Evolutionary conservation across 2,329 filamentous ascomycete species (phyloP).

Genomic region (Penicillium freii): DNA sequence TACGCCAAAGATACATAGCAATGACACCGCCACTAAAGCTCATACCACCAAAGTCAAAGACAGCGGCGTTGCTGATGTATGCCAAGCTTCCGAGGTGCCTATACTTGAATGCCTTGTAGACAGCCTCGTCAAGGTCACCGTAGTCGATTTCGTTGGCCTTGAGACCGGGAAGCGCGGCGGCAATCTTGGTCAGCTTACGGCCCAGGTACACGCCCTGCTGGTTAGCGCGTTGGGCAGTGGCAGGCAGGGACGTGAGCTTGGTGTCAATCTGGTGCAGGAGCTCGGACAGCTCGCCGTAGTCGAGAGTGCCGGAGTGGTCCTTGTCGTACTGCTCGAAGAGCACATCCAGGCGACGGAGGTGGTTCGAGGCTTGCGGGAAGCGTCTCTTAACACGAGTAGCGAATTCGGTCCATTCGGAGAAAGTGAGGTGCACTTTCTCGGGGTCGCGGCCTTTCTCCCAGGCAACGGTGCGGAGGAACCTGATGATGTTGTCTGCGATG

Average conservation of each 20-base stretch:
- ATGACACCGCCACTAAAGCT: slow-evolving; percentile 78
- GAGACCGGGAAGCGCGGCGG: slow-evolving; percentile 72
- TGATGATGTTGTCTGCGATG: slow-evolving; percentile 83
- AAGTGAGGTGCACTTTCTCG: slow-evolving; percentile 80
- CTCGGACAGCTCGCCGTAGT: slow-evolving; percentile 87
- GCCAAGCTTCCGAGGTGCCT: slow-evolving; percentile 86
- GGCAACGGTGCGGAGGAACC: slow-evolving; percentile 82
- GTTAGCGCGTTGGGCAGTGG: slow-evolving; percentile 92
- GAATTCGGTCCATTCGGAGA: slow-evolving; percentile 82
- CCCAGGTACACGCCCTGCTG: slow-evolving; percentile 94
- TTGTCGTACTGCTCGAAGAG: slow-evolving; percentile 91
- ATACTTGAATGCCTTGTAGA: slow-evolving; percentile 95
- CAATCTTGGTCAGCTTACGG: slow-evolving; percentile 89
- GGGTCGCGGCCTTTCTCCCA: slow-evolving; percentile 92
- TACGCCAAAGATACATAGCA: slow-evolving; percentile 94
- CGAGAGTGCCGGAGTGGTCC: slow-evolving; percentile 87
- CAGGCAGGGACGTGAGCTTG: slow-evolving; percentile 90
- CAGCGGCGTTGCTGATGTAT: slow-evolving; percentile 92
- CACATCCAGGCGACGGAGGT: slow-evolving; percentile 84
- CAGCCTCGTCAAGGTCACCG: slow-evolving; percentile 85
- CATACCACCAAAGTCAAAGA: slow-evolving; percentile 85
- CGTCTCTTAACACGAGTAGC: slow-evolving; percentile 79
- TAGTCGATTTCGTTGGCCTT: slow-evolving; percentile 76
- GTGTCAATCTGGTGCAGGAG: slow-evolving; percentile 88
- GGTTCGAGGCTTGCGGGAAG: slow-evolving; percentile 85